Evolutionary conservation across 352 stramenopile genomes (phyloP), one percentile per base, ranked within the genome.

Genomic region (Phytophthora vignae): DNA sequence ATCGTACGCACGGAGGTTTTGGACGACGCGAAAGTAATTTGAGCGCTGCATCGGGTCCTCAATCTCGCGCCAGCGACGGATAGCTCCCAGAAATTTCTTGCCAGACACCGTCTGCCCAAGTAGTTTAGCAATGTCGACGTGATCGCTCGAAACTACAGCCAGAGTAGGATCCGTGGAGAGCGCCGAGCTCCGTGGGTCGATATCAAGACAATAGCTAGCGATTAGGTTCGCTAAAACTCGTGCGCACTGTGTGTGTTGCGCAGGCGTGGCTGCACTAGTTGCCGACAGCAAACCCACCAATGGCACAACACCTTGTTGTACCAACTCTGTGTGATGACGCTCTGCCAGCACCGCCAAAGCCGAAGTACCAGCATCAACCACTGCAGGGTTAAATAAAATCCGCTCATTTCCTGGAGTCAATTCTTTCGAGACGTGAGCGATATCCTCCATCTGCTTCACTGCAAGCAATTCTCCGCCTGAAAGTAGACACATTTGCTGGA

Each of bases 201-300:
- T 71, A 15, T 83, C 68, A 17, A 77, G 69, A 17, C 83, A 89
- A 54, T 81, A 92, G 0, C 78, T 71, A 2, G 88, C 86, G 1
- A 90, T 76, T 2, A 95, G 60, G 56, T 96, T 96, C 5, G 90
- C 87, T 54, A 96, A 55, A n/a, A 95, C 84, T 7, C 87, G 84
- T 46, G 88, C 84, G 25, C 90, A 94, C 61, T 94, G 81, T 1
- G 78, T 78, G 53, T 81, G 78, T n/a, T 67, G 61, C 21, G 73
- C 54, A 4, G 74, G 38, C 2, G 74, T 82, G 8, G 73, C 61
- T 5, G 44, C 67, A 19, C 78, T 80, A 1, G 67, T 82, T 49
- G 74, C 74, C 1, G 78, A 80, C 4, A 94, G 61, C 40, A 95
- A 67, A 29, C 85, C 82, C 52, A 92, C 76, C 9, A 95, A 69